Percentiles rank a stretch among this genome's conserved stretches.
These are phyloP conservation scores for Dichotomopilus funicola DNA, from an alignment of 2,329 filamentous ascomycete species.

Conservation along the genomic window DNA sequence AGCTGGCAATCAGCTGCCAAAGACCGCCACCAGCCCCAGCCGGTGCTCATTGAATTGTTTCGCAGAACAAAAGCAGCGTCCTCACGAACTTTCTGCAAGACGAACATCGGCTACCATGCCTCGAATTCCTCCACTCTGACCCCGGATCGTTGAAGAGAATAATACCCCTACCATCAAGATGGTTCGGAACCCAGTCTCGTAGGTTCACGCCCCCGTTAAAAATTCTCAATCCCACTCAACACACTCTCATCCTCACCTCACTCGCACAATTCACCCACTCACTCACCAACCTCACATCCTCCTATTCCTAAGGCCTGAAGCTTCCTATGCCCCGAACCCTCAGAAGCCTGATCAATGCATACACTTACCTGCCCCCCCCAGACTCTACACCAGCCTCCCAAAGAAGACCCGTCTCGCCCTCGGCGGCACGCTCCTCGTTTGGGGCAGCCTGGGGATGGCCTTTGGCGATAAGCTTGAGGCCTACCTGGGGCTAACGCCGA, in stretches of 20 bases:
- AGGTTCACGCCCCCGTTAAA: too few species aligned
- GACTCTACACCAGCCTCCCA: conserved; percentile 65
- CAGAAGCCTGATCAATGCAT: background rate
- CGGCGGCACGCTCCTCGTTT: conserved; percentile 68
- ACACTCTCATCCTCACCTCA: background rate
- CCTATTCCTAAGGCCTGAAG: background rate
- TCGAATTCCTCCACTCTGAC: too few species aligned
- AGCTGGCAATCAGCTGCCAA: too few species aligned
- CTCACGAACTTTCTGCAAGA: too few species aligned
- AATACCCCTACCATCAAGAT: too few species aligned
- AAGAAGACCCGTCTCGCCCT: conserved; percentile 64
- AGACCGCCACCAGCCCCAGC: too few species aligned
- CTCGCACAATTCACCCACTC: background rate
- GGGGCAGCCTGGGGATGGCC: conserved; percentile 68
- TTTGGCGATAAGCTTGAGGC: conserved; percentile 67
- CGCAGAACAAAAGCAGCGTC: too few species aligned
- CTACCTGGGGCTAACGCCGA: conserved; percentile 64
- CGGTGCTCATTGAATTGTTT: too few species aligned
- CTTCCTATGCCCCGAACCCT: too few species aligned
- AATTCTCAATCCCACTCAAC: background rate
- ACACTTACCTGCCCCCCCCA: conserved; percentile 26
- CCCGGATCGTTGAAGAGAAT: too few species aligned
- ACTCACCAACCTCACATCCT: background rate
- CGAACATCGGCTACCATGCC: too few species aligned
- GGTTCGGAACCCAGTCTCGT: too few species aligned